Evolutionary conservation across 768 basidiomycete genomes (phyloP).

Genomic region (Mycena kentingensis): DNA sequence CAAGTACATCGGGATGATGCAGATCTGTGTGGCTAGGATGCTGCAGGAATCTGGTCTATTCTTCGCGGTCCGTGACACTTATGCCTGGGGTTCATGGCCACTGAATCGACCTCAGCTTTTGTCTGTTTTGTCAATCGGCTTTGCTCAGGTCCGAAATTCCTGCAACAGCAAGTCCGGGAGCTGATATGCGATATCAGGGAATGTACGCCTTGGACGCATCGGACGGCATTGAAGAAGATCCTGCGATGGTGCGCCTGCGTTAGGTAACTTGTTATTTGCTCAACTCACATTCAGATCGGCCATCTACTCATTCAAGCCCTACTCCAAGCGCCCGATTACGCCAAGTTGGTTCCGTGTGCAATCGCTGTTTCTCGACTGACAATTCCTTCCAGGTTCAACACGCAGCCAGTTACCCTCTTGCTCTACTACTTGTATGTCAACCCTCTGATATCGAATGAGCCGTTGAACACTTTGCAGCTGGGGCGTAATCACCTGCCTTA

Average conservation of each 20-base stretch:
- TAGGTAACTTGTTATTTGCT: not conserved
- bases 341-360: constrained; percentile 40
- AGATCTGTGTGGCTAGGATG: constrained; percentile 93
- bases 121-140: constrained; percentile 81
- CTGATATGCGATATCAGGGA: no score
- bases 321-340: constrained; percentile 78
- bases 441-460: constrained; percentile 3
- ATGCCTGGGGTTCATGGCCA: not conserved
- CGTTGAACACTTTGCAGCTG: constrained; percentile 6
- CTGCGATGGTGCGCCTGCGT: constrained; percentile 42
- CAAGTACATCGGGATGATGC: constrained; percentile 92
- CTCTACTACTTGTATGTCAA: constrained; percentile 77
- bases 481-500: constrained; percentile 44
- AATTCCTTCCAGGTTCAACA: not conserved
- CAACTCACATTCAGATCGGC: constrained; percentile 48
- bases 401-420: constrained; percentile 57
- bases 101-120: constrained; percentile 54
- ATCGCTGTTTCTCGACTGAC: not conserved
- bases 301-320: constrained; percentile 79
- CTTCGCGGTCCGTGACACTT: constrained; percentile 67
- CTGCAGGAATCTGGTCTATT: constrained; percentile 90
- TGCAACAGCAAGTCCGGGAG: no score
- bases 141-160: constrained; percentile 80
- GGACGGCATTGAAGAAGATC: constrained; percentile 69
- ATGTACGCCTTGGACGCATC: constrained; percentile 91